Conservation (phyloP, 2,329 filamentous ascomycete species). For the Verticillium zaregamsianum region DNA sequence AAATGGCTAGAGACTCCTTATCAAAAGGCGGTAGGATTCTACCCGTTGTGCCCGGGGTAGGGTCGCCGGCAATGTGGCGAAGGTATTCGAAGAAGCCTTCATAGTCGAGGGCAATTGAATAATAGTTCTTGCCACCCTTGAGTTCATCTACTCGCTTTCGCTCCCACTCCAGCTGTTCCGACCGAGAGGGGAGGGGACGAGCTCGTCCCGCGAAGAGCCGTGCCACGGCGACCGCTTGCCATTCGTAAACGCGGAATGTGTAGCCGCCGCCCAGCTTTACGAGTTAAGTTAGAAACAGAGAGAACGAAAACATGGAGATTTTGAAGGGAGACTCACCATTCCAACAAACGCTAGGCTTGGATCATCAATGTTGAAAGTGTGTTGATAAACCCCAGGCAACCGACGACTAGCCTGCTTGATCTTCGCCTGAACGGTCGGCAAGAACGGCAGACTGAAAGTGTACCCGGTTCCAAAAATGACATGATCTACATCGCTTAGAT, state of each 20-base stretch:
- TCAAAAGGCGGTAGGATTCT: slow-evolving; percentile 37
- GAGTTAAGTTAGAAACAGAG: neutral
- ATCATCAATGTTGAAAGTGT: slow-evolving; percentile 29
- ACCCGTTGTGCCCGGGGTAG: slow-evolving; percentile 29
- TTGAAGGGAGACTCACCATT: slow-evolving; percentile 21
- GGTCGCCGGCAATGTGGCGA: slow-evolving; percentile 35
- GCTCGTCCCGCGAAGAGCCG: slow-evolving; percentile 27
- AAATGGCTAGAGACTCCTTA: slow-evolving; percentile 28
- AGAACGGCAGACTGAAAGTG: slow-evolving; percentile 52
- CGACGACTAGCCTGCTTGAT: slow-evolving; percentile 30
- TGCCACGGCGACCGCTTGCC: slow-evolving; percentile 31
- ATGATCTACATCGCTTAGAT: slow-evolving; percentile 44
- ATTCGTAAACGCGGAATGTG: slow-evolving; percentile 33
- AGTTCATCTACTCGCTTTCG: slow-evolving; percentile 19
- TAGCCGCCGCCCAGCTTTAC: slow-evolving; percentile 28
- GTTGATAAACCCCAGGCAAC: slow-evolving; percentile 29
- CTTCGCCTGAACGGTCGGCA: slow-evolving; percentile 40
- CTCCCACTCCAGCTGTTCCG: slow-evolving; percentile 28
- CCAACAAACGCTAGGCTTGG: slow-evolving; percentile 28
- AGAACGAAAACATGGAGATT: neutral
- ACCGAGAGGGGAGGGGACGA: slow-evolving; percentile 16
- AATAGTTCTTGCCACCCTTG: slow-evolving; percentile 27
- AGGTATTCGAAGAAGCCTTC: slow-evolving; percentile 34
- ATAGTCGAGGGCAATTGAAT: slow-evolving; percentile 28
- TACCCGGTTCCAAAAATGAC: slow-evolving; percentile 59